These are phyloP conservation scores for Metschnikowia sp. DNA, from an alignment of 805 yeast species.

Conservation along the genomic window DNA sequence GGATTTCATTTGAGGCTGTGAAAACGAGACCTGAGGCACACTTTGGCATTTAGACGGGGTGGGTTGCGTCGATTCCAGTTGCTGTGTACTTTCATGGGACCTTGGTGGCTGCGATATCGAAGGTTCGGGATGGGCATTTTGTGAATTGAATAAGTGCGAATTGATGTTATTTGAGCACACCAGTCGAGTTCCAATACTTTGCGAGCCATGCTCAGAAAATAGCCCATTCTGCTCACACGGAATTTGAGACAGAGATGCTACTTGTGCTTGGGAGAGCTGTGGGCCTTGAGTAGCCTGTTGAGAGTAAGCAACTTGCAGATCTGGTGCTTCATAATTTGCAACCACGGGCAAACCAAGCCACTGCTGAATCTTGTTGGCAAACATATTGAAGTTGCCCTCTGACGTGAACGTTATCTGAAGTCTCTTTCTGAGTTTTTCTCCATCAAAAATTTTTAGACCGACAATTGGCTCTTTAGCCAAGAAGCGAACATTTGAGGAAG, in stretches of 20 bases:
- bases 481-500: conserved; percentile 14
- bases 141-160: too few relatives aligned
- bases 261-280: neutral
- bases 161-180: neutral
- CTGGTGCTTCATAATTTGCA: conserved; percentile 3
- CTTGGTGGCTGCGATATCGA: conserved; percentile 3
- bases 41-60: neutral
- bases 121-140: conserved; percentile 1
- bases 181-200: neutral
- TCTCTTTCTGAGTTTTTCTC: conserved; percentile 16
- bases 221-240: too few relatives aligned
- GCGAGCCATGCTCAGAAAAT: neutral
- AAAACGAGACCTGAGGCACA: neutral
- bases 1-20: neutral
- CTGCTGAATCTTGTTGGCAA: conserved; percentile 13
- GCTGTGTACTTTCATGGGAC: conserved; percentile 6
- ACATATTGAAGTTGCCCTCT: conserved; percentile 16
- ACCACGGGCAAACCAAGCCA: conserved; percentile 15
- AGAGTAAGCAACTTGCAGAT: conserved; percentile 6
- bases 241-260: neutral
- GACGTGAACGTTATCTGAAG: conserved; percentile 18
- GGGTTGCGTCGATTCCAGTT: neutral
- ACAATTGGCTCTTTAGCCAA: conserved; percentile 17
- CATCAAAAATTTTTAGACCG: conserved; percentile 18
- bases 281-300: neutral